Conservation (phyloP, 352 stramenopile species). For the Pilasporangium apinafurcum region DNA sequence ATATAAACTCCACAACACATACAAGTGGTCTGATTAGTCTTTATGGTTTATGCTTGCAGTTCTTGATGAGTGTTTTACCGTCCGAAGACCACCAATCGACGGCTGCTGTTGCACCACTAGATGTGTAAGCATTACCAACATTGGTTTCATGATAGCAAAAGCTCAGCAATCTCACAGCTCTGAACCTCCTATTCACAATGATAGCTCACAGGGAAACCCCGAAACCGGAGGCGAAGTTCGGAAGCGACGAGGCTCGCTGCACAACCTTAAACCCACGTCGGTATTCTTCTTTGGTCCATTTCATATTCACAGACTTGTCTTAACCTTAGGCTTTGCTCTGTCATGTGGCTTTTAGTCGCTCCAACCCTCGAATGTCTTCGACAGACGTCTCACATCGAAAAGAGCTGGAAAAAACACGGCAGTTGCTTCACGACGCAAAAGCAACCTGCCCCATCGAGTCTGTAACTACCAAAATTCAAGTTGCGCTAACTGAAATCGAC, state of each 20-base stretch:
- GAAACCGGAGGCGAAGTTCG: conserved; percentile 3
- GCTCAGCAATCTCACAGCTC: background rate
- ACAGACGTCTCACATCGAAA: conserved; percentile 25
- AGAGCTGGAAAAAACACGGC: conserved; percentile 46
- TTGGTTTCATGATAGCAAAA: too few relatives aligned
- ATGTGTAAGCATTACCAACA: conserved; percentile 24
- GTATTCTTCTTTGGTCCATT: background rate
- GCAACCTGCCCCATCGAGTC: conserved; percentile 25
- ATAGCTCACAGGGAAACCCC: background rate
- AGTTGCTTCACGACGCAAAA: conserved; percentile 48
- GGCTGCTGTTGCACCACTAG: conserved; percentile 19
- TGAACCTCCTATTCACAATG: conserved; percentile 1
- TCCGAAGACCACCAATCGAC: conserved; percentile 34
- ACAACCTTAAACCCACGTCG: conserved; percentile 49
- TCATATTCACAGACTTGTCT: background rate
- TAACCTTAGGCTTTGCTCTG: too few relatives aligned
- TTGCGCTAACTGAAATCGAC: conserved; percentile 36
- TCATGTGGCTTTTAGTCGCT: conserved; percentile 16
- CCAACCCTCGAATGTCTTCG: conserved; percentile 14
- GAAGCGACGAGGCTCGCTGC: conserved; percentile 44
- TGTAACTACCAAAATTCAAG: conserved; percentile 38
- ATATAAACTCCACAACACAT: too few relatives aligned
- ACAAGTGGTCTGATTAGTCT: conserved; percentile 2
- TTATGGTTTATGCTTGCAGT: conserved; percentile 18
- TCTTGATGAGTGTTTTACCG: conserved; percentile 74